Percentiles rank a stretch among this genome's conserved stretches.
Conservation (phyloP, 208 protist genomes). For the Trypanosoma brucei region DNA sequence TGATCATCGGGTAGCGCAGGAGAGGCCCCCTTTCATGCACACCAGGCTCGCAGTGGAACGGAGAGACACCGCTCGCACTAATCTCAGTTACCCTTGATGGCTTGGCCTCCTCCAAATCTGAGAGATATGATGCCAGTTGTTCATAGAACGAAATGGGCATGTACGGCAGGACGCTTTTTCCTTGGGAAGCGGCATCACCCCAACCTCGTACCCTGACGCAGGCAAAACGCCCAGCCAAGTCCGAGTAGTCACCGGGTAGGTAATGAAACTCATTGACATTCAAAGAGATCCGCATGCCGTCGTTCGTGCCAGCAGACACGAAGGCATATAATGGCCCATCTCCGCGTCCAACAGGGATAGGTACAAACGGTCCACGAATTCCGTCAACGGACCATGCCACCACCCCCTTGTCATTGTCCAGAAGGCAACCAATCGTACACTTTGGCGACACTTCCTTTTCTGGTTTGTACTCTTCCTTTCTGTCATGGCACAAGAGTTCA, state of each 20-base stretch:
- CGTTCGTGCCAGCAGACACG: constrained; percentile 76
- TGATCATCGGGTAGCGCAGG: constrained; percentile 51
- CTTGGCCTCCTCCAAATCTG: constrained; percentile 48
- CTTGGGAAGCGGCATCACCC: constrained; percentile 13
- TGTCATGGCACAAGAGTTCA: constrained; percentile 55
- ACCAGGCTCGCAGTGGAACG: constrained; percentile 11
- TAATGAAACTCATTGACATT: constrained; percentile 72
- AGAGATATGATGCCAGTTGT: constrained; percentile 80
- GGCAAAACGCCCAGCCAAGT: constrained; percentile 62
- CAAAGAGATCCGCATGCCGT: constrained; percentile 70
- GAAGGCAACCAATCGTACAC: constrained; percentile 76
- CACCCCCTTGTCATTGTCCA: constrained; percentile 69
- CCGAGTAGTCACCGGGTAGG: constrained; percentile 78
- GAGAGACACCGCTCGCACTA: constrained; percentile 5
- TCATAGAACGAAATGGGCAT: constrained; percentile 69
- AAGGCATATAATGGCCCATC: constrained; percentile 63
- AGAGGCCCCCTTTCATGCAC: constrained; percentile 29
- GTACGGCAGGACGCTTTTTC: constrained; percentile 44
- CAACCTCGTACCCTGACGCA: constrained; percentile 49
- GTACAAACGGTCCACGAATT: constrained; percentile 56
- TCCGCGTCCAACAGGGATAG: constrained; percentile 50
- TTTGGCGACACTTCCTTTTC: constrained; percentile 37
- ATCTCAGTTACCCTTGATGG: constrained; percentile 8
- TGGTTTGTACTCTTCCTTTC: constrained; percentile 82
- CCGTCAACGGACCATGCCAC: constrained; percentile 87